Evolutionary conservation across 2,329 filamentous ascomycete species (phyloP), one percentile per base, ranked within the genome.

Genomic region (Aspergillus sojae): DNA sequence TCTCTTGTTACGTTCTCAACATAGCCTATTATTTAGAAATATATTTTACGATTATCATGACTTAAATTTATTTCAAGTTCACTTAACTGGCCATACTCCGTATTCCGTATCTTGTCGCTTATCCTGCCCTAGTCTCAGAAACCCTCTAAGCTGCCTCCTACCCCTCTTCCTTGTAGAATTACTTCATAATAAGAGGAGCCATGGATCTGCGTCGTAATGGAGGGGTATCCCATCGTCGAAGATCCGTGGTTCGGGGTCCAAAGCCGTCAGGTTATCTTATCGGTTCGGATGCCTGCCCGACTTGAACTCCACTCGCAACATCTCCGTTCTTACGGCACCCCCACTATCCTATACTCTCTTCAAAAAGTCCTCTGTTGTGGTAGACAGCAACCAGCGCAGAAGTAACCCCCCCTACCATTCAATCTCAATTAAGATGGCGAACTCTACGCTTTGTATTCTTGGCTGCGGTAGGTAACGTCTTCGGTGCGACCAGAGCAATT

Each of bases 401-500:
- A n/a, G 14, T 0, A 21, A 21, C 12, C 3, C 6, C 12, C 19
- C 1, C 16, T 7, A 26, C 43, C 2, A 52, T 28, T 11, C 14
- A 16, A 19, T 30, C 48, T 6, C 16, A 7, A 9, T 12, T 1
- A 32, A 32, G 1, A 52, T 32, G 48, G 16, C 10, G 16, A 52
- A n/a, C 19, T 54, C 45, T n/a, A 65, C 65, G 5, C 66, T 69
- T 41, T 68, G 67, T 53, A 58, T 69, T 14, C 62, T 69, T 6
- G 67, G 67, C 58, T 69, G 67, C 58, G 67, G 67, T 69, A 61
- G 30, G 53, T 57, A n/a, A 7, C 21, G 16, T 10, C 14, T 2
- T 32, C 23, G 2, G 30, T 23, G 14, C n/a, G 12, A 21, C 19
- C 57, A 54, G 1, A 1, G 12, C 9, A 14, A 57, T 21, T 41